phyloP scores from a whole-genome alignment of 164 flowering plant genomes.

The Nymphaea thermarum region DNA sequence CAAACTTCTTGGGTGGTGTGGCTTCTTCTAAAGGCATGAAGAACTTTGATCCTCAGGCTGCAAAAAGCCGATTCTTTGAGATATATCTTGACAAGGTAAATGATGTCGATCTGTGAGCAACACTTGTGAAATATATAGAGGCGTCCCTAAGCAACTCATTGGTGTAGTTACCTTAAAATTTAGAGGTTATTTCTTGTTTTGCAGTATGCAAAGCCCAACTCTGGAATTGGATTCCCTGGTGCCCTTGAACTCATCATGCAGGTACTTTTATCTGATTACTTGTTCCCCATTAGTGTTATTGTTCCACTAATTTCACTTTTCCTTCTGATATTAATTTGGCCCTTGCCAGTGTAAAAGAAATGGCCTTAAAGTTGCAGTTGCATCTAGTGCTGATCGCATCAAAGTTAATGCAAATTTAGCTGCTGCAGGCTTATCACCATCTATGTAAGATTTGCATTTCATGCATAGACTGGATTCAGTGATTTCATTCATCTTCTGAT shows the following conservation, averaged over 20 bases:
- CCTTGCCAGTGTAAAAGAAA: constrained; percentile 60
- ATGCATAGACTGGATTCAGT: background rate
- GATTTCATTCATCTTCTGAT: too few species aligned
- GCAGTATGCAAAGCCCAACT: constrained; percentile 88
- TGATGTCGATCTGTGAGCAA: background rate
- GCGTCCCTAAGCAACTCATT: too few species aligned
- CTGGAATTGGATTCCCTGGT: constrained; percentile 97
- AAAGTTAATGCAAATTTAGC: constrained; percentile 91
- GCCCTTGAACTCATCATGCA: constrained; percentile 77
- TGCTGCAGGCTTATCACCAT: constrained; percentile 75
- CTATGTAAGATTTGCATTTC: constrained; percentile 43
- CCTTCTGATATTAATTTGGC: background rate
- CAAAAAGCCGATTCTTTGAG: constrained; percentile 85
- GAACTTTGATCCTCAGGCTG: constrained; percentile 55
- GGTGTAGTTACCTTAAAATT: too few species aligned
- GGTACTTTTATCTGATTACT: constrained; percentile 24
- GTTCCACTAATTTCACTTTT: too few species aligned
- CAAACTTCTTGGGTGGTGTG: constrained; percentile 95
- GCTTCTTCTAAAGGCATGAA: constrained; percentile 73
- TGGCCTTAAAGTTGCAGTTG: constrained; percentile 97
- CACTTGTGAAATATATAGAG: too few species aligned
- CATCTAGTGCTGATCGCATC: constrained; percentile 97
- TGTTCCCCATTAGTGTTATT: background rate
- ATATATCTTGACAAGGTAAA: constrained; percentile 83
- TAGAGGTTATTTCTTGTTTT: background rate